Evolutionary conservation across 2,329 filamentous ascomycete species (phyloP).

Genomic region (Fusarium praegraminearum): DNA sequence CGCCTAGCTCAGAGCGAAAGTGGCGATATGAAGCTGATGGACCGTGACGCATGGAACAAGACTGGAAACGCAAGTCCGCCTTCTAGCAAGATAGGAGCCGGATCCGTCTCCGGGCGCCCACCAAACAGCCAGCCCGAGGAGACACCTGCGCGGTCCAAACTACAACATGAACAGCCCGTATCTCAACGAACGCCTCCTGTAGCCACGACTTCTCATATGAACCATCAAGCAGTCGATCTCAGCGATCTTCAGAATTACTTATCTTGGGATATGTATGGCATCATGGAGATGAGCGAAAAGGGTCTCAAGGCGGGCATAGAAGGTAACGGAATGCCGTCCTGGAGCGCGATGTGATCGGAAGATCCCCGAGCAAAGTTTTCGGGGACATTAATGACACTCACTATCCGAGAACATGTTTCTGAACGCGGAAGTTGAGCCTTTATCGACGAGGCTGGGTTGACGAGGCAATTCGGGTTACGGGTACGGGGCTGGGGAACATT

Average conservation of each 20-base stretch:
- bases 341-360: constrained; percentile 43
- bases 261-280: constrained; percentile 57
- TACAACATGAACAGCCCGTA: constrained; percentile 55
- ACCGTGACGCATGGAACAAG: constrained; percentile 25
- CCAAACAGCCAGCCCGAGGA: constrained; percentile 32
- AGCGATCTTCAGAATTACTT: constrained; percentile 56
- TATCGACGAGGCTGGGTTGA: constrained; percentile 4
- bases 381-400: not conserved
- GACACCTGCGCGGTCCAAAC: constrained; percentile 48
- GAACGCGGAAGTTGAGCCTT: not conserved
- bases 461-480: constrained; percentile 28
- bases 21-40: constrained; percentile 37
- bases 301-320: constrained; percentile 53
- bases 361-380: not conserved
- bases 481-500: constrained; percentile 30
- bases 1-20: constrained; percentile 41
- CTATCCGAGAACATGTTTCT: not conserved
- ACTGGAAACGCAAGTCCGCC: constrained; percentile 33
- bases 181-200: constrained; percentile 42
- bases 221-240: constrained; percentile 53
- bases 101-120: constrained; percentile 28
- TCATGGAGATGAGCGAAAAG: constrained; percentile 56
- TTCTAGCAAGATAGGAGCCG: constrained; percentile 26
- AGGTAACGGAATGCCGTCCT: constrained; percentile 50
- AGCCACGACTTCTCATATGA: constrained; percentile 46